Base-by-base conservation (phyloP, 75 land plant genomes). In the Azolla pinnata region DNA sequence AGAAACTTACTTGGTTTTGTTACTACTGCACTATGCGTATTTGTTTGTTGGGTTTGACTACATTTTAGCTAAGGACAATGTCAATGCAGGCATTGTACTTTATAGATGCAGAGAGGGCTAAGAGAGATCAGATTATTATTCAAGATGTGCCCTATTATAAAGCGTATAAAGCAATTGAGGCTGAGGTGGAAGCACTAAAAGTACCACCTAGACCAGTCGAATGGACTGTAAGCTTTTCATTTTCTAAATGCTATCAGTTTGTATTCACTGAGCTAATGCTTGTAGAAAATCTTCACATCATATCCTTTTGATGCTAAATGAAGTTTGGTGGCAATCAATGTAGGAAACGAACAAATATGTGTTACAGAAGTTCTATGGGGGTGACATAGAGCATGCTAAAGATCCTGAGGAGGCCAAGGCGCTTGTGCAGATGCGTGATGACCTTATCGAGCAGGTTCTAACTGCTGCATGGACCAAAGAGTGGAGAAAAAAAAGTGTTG, bases 401-500 rank as follows among this genome's bases (percentile, higher is more conserved):
- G 79, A 70, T 35, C 59, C 71, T 35, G 47, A 62, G 44, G 88
- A 87, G 64, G 80, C 79, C 81, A 75, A 71, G 29, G 53, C 74
- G 7, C 75, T 87, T 60, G 81, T 87, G 2, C 67, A 67, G 71
- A 76, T 79, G 8, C 89, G 86, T 61, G 77, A 76, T 53, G 72
- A 81, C 59, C 62, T 85, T 19, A 73, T 73, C n/a, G 82, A 83
- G 45, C 53, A 67, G 46, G 30, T 85, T 28, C 66, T 84, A 54
- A 86, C 87, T 69, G 29, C 71, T 19, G 80, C 82, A 23, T 92
- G 97, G 97, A 84, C 77, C 60, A 65, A 54, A 1, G 70, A 80
- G 27, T 92, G 97, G 97, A 86, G 97, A 9, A 68, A 83, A 56
- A 75, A 76, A 44, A 89, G 84, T 82, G 95, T 84, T 31, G 66